phyloP scores from a whole-genome alignment of 768 basidiomycete species.

The Tylopilus rubrobrunneus region DNA sequence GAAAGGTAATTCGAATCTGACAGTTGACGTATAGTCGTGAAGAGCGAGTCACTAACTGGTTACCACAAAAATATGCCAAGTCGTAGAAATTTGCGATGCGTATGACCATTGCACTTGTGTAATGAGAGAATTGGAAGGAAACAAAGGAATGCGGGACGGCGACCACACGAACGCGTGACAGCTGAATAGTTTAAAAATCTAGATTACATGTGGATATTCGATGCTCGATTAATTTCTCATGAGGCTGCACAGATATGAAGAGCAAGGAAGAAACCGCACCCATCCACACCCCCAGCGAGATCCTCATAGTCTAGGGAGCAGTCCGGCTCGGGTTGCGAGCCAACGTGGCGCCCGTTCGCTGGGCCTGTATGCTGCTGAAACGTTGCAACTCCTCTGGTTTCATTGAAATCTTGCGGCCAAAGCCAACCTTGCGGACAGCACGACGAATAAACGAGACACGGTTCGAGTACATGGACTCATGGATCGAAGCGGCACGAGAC shows the following conservation, averaged over 20 bases:
- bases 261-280: conserved; percentile 23
- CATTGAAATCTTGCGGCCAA: conserved; percentile 75
- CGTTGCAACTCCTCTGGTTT: conserved; percentile 83
- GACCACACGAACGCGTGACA: conserved; percentile 15
- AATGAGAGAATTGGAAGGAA: conserved; percentile 6
- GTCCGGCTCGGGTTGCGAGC: conserved; percentile 74
- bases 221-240: conserved; percentile 23
- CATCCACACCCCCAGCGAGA: conserved; percentile 12
- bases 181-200: conserved; percentile 26
- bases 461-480: conserved; percentile 93
- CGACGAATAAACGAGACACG: conserved; percentile 92
- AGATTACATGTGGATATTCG: conserved; percentile 33
- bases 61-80: conserved; percentile 8
- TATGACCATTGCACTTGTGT: conserved; percentile 15
- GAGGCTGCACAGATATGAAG: conserved; percentile 12
- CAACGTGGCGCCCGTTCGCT: conserved; percentile 69
- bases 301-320: conserved; percentile 34
- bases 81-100: conserved; percentile 14
- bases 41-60: neutral
- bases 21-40: neutral
- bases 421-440: conserved; percentile 84
- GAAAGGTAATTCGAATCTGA: conserved; percentile 6
- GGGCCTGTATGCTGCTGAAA: conserved; percentile 84
- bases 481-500: conserved; percentile 84
- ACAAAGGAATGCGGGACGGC: conserved; percentile 15